These are phyloP conservation scores for Epichloe typhina DNA, from an alignment of 2,329 filamentous ascomycete species.

Conservation along the genomic window DNA sequence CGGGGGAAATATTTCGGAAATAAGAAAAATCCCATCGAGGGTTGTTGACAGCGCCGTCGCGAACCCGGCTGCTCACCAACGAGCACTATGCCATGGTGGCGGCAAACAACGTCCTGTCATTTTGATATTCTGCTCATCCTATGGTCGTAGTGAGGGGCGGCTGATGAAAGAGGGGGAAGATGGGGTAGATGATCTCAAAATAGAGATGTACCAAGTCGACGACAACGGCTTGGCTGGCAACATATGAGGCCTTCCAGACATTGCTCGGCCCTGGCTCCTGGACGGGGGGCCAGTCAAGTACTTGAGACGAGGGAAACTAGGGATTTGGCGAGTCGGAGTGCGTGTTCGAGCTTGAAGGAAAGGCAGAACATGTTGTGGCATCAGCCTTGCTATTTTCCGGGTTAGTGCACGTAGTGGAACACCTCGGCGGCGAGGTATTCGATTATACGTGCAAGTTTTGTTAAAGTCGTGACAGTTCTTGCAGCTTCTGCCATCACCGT, in stretches of 20 bases:
- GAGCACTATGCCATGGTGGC: slow-evolving; percentile 26
- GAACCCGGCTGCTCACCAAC: slow-evolving; percentile 32
- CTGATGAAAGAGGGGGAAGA: slow-evolving; percentile 38
- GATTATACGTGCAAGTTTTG: slow-evolving; percentile 31
- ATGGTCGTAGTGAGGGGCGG: slow-evolving; percentile 27
- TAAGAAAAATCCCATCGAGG: slow-evolving; percentile 24
- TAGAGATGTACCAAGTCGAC: slow-evolving; percentile 30
- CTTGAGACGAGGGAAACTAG: too few relatives aligned
- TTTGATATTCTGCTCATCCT: slow-evolving; percentile 28
- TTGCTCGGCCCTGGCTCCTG: too few relatives aligned
- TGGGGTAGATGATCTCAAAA: slow-evolving; percentile 39
- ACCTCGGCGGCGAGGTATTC: slow-evolving; percentile 27
- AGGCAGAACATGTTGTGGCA: neutral
- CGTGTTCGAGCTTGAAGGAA: neutral
- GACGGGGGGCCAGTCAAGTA: too few relatives aligned
- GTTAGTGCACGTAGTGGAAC: slow-evolving; percentile 3
- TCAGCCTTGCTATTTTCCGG: slow-evolving; percentile 9
- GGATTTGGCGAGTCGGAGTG: neutral
- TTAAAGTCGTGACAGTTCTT: slow-evolving; percentile 34
- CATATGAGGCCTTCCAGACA: too few relatives aligned
- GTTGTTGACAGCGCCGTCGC: slow-evolving; percentile 33
- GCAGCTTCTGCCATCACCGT: slow-evolving; percentile 15
- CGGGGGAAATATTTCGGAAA: slow-evolving; percentile 20
- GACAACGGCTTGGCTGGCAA: too few relatives aligned
- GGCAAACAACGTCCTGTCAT: slow-evolving; percentile 30